Conservation (phyloP, 2,329 filamentous ascomycete species). For the Mariannaea elegans region DNA sequence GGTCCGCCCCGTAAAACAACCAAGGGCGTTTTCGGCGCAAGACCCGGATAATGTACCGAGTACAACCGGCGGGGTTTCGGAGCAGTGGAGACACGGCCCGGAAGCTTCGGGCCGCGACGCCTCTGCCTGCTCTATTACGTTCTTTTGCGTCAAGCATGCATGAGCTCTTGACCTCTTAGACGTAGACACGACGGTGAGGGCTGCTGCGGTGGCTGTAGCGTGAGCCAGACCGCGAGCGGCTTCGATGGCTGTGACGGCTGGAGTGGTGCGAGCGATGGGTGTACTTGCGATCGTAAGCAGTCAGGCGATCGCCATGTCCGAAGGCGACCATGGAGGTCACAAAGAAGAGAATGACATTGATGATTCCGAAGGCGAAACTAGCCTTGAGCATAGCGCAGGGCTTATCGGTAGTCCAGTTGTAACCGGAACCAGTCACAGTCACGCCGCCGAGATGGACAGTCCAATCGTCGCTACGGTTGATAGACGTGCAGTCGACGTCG, state of each 20-base stretch:
- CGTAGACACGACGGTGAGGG: constrained; percentile 62
- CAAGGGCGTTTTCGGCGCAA: neutral
- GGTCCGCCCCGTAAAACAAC: no score
- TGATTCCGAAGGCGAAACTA: constrained; percentile 87
- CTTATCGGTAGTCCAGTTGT: constrained; percentile 71
- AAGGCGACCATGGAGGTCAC: constrained; percentile 77
- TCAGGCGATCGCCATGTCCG: constrained; percentile 63
- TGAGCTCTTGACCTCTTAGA: constrained; percentile 36
- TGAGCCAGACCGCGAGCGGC: constrained; percentile 47
- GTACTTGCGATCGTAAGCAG: constrained; percentile 48
- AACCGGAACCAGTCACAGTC: constrained; percentile 59
- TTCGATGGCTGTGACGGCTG: constrained; percentile 53
- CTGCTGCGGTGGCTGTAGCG: constrained; percentile 55
- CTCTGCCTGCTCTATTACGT: neutral
- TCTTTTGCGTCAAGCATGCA: neutral
- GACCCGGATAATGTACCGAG: neutral
- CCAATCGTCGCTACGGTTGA: constrained; percentile 59
- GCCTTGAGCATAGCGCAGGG: constrained; percentile 93
- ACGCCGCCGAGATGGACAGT: constrained; percentile 70
- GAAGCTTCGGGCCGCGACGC: neutral
- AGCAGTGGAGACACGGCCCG: neutral
- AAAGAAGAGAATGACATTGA: constrained; percentile 84
- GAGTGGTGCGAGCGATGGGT: constrained; percentile 47
- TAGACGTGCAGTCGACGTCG: constrained; percentile 72
- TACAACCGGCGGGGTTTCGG: neutral